Evolutionary conservation across 805 yeast species (phyloP).

Genomic region (Wickerhamiella azyma): DNA sequence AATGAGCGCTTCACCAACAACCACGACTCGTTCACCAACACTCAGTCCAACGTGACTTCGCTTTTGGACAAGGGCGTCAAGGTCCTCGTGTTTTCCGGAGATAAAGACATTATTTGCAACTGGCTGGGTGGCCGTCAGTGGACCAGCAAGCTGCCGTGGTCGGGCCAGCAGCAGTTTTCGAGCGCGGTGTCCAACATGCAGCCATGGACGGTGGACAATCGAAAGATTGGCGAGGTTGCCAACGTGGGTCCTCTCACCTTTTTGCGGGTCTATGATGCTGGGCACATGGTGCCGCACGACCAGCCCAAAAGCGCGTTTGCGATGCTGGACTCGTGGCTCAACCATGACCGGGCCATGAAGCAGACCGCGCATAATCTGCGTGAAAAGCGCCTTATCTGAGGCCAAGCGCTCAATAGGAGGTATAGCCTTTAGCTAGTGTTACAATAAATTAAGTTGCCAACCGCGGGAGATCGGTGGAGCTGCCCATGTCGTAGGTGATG

Average conservation of each 20-base stretch:
- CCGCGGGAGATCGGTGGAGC: conserved; percentile 1
- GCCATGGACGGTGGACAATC: conserved; percentile 25
- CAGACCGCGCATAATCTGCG: neutral
- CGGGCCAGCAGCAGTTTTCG: conserved; percentile 31
- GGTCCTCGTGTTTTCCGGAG: conserved; percentile 85
- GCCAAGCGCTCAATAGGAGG: too few species aligned
- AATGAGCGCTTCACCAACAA: conserved; percentile 39
- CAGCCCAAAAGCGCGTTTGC: conserved; percentile 62
- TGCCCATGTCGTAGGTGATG: conserved; percentile 17
- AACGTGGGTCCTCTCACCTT: conserved; percentile 58
- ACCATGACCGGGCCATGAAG: neutral
- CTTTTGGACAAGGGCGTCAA: conserved; percentile 62
- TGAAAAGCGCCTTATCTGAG: too few species aligned
- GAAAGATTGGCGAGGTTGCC: conserved; percentile 53
- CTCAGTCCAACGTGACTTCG: conserved; percentile 54
- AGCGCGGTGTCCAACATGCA: conserved; percentile 32
- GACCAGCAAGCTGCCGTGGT: conserved; percentile 56
- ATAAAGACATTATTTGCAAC: conserved; percentile 89
- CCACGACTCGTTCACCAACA: conserved; percentile 80
- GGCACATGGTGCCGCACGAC: conserved; percentile 87
- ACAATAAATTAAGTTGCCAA: neutral
- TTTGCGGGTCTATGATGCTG: conserved; percentile 66
- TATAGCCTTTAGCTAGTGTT: neutral
- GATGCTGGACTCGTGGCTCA: conserved; percentile 64
- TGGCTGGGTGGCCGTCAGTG: conserved; percentile 91